Conservation (phyloP, 306 rosid species). For the Biancaea sappan region DNA sequence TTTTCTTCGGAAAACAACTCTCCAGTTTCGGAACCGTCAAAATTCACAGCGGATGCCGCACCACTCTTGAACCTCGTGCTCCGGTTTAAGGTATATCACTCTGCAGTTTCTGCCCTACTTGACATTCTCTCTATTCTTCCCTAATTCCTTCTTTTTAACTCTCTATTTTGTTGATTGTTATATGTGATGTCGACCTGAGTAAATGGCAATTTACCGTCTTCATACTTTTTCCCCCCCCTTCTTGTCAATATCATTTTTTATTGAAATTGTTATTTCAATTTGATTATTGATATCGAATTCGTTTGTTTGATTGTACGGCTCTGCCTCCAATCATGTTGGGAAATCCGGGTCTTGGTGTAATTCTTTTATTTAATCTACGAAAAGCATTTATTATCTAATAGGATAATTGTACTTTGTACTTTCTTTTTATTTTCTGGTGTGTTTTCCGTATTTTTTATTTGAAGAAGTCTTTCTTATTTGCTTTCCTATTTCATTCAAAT, state of each 20-base stretch:
- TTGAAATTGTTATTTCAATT: background rate
- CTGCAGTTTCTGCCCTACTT: slow-evolving; percentile 23
- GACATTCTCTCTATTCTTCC: background rate
- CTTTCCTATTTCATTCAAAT: background rate
- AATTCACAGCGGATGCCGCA: slow-evolving; percentile 27
- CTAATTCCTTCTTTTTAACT: background rate
- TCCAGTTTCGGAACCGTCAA: slow-evolving; percentile 14
- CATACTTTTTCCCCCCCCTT: background rate
- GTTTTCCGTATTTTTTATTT: background rate
- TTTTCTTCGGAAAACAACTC: background rate
- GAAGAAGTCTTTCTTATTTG: background rate
- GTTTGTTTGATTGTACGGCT: background rate
- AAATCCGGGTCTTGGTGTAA: background rate
- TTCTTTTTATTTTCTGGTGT: background rate
- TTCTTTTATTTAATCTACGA: background rate
- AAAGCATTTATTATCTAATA: background rate
- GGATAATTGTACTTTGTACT: background rate
- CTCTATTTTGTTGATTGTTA: background rate
- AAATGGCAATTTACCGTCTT: slow-evolving; percentile 12
- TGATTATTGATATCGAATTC: background rate
- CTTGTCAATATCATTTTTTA: slow-evolving; percentile 4
- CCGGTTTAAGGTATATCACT: slow-evolving; percentile 27
- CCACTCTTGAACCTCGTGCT: slow-evolving; percentile 27
- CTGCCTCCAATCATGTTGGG: slow-evolving; percentile 2
- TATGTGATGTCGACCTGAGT: background rate